These are phyloP conservation scores for Schwanniomyces sp. DNA, from an alignment of 805 yeast species.

Conservation along the genomic window DNA sequence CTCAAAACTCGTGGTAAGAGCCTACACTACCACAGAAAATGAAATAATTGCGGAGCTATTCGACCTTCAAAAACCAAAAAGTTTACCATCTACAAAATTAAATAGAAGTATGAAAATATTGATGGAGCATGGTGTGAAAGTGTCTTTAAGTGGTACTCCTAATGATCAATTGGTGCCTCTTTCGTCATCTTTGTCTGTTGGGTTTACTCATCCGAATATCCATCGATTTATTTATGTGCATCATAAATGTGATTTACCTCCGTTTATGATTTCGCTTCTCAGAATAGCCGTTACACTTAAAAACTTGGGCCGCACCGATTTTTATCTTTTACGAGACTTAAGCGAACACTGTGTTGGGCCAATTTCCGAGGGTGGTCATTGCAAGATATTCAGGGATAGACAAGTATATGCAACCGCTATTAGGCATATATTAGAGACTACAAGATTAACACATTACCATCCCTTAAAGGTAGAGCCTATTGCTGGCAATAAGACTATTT, in stretches of 20 bases:
- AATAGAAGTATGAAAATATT: constrained; percentile 18
- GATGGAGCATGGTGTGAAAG: constrained; percentile 27
- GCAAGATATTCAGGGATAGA: constrained; percentile 20
- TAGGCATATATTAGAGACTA: constrained; percentile 36
- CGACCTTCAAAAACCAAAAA: constrained; percentile 26
- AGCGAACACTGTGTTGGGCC: constrained; percentile 28
- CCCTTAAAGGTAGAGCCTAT: constrained; percentile 6
- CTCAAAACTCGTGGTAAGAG: constrained; percentile 36
- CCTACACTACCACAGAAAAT: constrained; percentile 35
- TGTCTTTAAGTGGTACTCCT: constrained; percentile 32
- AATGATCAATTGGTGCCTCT: constrained; percentile 40
- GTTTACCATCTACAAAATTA: constrained; percentile 15
- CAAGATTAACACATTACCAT: constrained; percentile 22
- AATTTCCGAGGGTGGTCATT: constrained; percentile 23
- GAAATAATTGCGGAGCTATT: constrained; percentile 36
- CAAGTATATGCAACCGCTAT: constrained; percentile 29
- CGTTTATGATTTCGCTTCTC: constrained; percentile 27
- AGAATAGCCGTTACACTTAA: constrained; percentile 27
- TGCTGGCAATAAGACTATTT: neutral
- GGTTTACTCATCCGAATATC: constrained; percentile 37
- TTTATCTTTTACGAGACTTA: constrained; percentile 26
- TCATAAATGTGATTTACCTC: constrained; percentile 16
- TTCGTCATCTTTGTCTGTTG: constrained; percentile 27
- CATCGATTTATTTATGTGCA: constrained; percentile 26
- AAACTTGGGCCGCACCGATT: constrained; percentile 37